Base-by-base conservation (phyloP, 2,329 filamentous ascomycete genomes). In the Coniochaeta hoffmannii region DNA sequence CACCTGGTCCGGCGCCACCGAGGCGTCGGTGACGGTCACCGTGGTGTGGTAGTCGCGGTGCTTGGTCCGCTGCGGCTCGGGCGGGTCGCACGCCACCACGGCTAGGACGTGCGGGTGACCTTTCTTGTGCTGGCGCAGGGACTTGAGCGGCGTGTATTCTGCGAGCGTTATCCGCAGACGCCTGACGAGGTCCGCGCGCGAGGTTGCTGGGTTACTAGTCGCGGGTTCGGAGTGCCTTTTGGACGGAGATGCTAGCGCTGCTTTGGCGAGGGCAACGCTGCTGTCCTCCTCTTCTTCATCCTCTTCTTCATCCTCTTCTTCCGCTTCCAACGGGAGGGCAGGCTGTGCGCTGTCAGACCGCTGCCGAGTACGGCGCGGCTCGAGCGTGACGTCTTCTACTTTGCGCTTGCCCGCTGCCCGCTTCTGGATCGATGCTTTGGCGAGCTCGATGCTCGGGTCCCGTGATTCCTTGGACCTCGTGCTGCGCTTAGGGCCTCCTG, bases 21-120 rank as follows among this genome's bases (percentile, higher is more conserved):
- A 78, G 26, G 80, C 75, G 61, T 87, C 83, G 0, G 77, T 80
- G 12, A 84, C 69, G 38, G 75, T 77, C 59, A 87, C 79, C 15
- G 77, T 76, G 61, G 84, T 76, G 68, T 81, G 77, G 67, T 78
- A 86, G 63, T 86, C 80, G 22, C 82, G 73, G 57, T 74, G 70
- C 63, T 82, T 84, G 26, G 80, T 79, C 35, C 82, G 76, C 56
- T 74, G 70, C 7, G 82, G 76, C 50, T 76, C 71, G 10, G 75
- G 68, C 2, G 81, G 78, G 17, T 72, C 71, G 49, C 74, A 73
- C 14, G 79, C 79, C 4, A 74, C 81, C 7, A 87, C 71, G 15
- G 74, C 83, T 9, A 85, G 66, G 6, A 84, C 69, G 63, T 85
- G 80, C 2, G 55, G 56, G 35, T 80, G 64, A 24, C 71, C 74